phyloP scores from a whole-genome alignment of 164 flowering plant species.

The Pachysandra terminalis region DNA sequence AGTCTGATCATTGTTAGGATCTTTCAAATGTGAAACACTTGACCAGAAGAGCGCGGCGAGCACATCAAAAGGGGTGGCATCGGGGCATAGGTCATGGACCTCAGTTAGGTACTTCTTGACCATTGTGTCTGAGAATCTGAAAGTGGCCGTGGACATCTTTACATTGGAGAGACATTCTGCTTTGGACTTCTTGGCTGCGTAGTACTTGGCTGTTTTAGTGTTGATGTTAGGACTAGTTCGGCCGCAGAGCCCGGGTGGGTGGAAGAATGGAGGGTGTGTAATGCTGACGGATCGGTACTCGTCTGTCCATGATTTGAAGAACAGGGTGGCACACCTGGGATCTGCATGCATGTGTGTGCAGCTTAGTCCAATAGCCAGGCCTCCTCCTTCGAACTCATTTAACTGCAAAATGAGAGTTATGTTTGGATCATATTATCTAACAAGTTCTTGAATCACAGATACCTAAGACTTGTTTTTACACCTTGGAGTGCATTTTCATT shows the following conservation, averaged over 20 bases:
- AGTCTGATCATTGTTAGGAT: background rate
- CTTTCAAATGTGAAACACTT: constrained; percentile 23
- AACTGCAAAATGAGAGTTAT: constrained; percentile 35
- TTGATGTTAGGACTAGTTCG: constrained; percentile 20
- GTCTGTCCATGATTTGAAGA: constrained; percentile 69
- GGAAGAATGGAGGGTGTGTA: constrained; percentile 47
- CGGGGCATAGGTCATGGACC: constrained; percentile 36
- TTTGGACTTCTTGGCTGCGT: constrained; percentile 29
- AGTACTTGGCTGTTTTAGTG: constrained; percentile 27
- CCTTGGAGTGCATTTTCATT: no score
- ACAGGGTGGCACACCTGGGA: constrained; percentile 37
- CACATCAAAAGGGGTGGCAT: constrained; percentile 64
- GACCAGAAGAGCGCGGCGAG: constrained; percentile 72
- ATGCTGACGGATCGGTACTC: constrained; percentile 33
- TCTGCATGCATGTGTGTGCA: constrained; percentile 77
- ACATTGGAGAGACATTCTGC: constrained; percentile 8
- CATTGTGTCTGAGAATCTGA: constrained; percentile 46
- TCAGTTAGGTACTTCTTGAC: constrained; percentile 41
- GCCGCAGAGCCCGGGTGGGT: constrained; percentile 23
- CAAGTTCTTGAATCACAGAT: no score
- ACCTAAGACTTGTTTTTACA: no score
- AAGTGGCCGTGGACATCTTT: constrained; percentile 54
- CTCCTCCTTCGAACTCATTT: constrained; percentile 72
- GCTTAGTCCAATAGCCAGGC: constrained; percentile 67
- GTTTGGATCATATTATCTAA: no score